Conservation (phyloP, 116 monocot species). For the Cymodocea nodosa region DNA sequence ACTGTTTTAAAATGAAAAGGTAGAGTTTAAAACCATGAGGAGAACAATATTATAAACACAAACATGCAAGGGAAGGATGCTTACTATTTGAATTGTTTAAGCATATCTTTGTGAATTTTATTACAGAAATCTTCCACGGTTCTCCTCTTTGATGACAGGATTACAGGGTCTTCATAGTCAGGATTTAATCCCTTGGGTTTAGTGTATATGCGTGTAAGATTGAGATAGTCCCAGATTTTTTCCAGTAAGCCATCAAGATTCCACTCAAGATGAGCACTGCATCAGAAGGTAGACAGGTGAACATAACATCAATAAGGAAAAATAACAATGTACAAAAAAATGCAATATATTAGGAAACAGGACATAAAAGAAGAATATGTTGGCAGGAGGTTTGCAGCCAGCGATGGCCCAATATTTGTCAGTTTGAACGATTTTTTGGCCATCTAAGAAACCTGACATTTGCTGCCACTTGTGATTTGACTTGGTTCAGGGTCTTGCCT, state of each 20-base stretch:
- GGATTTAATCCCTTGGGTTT: slow-evolving; percentile 97
- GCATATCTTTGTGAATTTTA: slow-evolving; percentile 92
- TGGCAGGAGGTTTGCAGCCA: no score
- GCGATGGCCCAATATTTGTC: no score
- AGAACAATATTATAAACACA: background rate
- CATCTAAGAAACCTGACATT: no score
- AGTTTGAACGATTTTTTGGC: no score
- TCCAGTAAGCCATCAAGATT: slow-evolving; percentile 94
- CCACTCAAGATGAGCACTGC: slow-evolving; percentile 88
- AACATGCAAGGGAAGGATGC: slow-evolving; percentile 5
- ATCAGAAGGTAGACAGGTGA: background rate
- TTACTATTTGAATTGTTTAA: slow-evolving; percentile 97
- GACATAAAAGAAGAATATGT: no score
- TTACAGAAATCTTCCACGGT: slow-evolving; percentile 81
- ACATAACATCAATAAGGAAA: background rate
- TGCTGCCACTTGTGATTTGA: no score
- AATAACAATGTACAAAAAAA: background rate
- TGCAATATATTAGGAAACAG: no score
- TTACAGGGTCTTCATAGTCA: slow-evolving; percentile 97
- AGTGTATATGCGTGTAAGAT: slow-evolving; percentile 87
- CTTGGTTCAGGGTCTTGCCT: no score
- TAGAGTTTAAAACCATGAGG: background rate
- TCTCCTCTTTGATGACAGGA: slow-evolving; percentile 77
- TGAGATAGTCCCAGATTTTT: slow-evolving; percentile 87
- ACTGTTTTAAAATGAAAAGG: slow-evolving; percentile 22